Conservation (phyloP, 352 stramenopile genomes). For the Pythium monospermum region DNA sequence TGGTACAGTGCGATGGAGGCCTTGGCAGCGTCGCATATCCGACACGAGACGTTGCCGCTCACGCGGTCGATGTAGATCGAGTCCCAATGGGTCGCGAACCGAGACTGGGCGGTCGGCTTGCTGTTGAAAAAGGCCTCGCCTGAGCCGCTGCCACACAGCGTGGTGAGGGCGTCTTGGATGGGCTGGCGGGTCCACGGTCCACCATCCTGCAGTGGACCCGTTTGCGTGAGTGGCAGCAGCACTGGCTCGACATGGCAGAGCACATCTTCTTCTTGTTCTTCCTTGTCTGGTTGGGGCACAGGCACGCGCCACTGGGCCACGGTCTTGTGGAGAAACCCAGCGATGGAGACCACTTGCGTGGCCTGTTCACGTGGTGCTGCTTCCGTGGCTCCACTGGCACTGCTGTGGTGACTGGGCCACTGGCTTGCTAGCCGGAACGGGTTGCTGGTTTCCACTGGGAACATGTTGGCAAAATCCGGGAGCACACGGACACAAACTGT, state of each 20-base stretch:
- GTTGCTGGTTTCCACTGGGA: neutral
- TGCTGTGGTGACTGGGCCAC: constrained; percentile 1
- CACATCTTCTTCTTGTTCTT: constrained; percentile 9
- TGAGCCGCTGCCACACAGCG: constrained; percentile 1
- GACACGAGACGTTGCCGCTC: constrained; percentile 12
- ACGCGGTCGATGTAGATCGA: constrained; percentile 20
- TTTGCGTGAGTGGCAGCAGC: constrained; percentile 11
- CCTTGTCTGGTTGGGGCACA: constrained; percentile 4
- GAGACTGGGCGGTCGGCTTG: constrained; percentile 14
- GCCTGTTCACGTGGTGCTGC: neutral
- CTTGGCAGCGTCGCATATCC: constrained; percentile 15
- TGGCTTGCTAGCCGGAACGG: constrained; percentile 1
- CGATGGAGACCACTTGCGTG: constrained; percentile 10
- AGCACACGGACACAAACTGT: neutral
- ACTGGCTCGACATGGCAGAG: constrained; percentile 15
- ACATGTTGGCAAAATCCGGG: constrained; percentile 7
- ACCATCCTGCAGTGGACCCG: neutral
- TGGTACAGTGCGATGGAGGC: constrained; percentile 16
- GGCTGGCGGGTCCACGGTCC: constrained; percentile 7
- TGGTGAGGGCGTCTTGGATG: constrained; percentile 12
- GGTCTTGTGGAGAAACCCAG: constrained; percentile 19
- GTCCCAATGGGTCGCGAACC: constrained; percentile 22
- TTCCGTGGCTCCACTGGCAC: too few relatives aligned
- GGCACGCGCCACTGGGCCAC: constrained; percentile 23
- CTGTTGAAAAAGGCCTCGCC: constrained; percentile 20